phyloP scores from a whole-genome alignment of 306 rosid genomes.

The Cicer judaicum region DNA sequence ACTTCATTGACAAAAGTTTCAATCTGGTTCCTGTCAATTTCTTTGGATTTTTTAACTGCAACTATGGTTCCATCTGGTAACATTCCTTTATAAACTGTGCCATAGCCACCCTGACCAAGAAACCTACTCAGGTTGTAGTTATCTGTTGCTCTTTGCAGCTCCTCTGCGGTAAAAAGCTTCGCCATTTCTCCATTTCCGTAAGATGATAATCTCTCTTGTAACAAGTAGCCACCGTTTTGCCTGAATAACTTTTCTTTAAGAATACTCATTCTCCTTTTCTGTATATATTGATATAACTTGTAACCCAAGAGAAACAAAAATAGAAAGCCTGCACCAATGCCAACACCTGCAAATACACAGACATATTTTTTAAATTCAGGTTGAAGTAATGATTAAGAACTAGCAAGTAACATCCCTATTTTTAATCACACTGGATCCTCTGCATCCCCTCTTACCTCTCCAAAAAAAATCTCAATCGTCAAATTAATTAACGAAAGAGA shows the following conservation, averaged over 20 bases:
- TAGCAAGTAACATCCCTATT: slow-evolving; percentile 11
- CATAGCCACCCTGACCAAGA: slow-evolving; percentile 52
- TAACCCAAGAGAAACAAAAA: slow-evolving; percentile 47
- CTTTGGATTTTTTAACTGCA: slow-evolving; percentile 53
- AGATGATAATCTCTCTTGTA: slow-evolving; percentile 53
- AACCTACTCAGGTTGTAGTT: slow-evolving; percentile 49
- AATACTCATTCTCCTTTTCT: slow-evolving; percentile 37
- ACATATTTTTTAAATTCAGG: not conserved
- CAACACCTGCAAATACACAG: slow-evolving; percentile 50
- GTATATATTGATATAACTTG: slow-evolving; percentile 37
- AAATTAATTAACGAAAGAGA: not conserved
- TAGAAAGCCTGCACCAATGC: slow-evolving; percentile 48
- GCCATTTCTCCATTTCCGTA: slow-evolving; percentile 46
- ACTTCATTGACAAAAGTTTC: slow-evolving; percentile 58
- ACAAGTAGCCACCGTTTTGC: slow-evolving; percentile 64
- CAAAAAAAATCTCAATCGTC: not conserved
- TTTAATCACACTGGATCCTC: not conserved
- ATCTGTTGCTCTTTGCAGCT: slow-evolving; percentile 56
- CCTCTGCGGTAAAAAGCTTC: slow-evolving; percentile 56
- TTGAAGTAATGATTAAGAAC: not conserved
- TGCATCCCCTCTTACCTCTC: not conserved
- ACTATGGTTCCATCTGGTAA: slow-evolving; percentile 53
- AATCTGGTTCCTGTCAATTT: slow-evolving; percentile 45
- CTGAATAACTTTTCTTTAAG: slow-evolving; percentile 51
- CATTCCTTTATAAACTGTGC: slow-evolving; percentile 53